Conservation (phyloP, 2,329 filamentous ascomycete species). For the Verticillium longisporum region DNA sequence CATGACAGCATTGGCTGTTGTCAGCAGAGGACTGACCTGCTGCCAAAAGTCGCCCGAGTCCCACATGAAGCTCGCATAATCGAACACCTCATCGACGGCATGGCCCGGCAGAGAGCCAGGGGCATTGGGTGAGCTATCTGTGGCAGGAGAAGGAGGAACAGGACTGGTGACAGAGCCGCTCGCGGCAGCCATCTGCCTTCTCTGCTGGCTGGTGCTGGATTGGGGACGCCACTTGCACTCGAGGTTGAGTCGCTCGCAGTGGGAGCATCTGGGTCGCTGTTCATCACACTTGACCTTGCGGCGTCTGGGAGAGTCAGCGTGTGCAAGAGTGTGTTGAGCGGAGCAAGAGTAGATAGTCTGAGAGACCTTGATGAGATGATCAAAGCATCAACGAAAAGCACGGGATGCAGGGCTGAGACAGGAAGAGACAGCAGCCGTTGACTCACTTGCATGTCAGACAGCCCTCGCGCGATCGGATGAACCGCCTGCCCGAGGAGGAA, state of each 20-base stretch:
- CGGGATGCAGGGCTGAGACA: not conserved
- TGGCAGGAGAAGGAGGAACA: slow-evolving; percentile 15
- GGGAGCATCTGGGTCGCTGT: slow-evolving; percentile 42
- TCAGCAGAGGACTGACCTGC: slow-evolving; percentile 14
- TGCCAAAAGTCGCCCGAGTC: slow-evolving; percentile 27
- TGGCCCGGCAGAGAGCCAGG: slow-evolving; percentile 19
- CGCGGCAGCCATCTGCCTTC: slow-evolving; percentile 15
- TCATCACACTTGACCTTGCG: slow-evolving; percentile 50
- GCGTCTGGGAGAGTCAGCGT: slow-evolving; percentile 24
- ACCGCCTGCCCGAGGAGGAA: slow-evolving; percentile 4
- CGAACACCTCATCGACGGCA: slow-evolving; percentile 33
- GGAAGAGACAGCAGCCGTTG: not conserved
- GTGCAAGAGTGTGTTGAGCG: not conserved
- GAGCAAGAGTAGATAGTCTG: not conserved
- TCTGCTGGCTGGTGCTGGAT: slow-evolving; percentile 2
- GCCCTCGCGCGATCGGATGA: slow-evolving; percentile 26
- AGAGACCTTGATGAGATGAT: not conserved
- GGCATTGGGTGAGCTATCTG: slow-evolving; percentile 18
- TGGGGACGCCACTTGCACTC: slow-evolving; percentile 42
- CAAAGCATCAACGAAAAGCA: not conserved
- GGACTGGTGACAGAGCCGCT: slow-evolving; percentile 14
- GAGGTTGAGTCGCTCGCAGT: slow-evolving; percentile 45
- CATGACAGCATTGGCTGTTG: not conserved
- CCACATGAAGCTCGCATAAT: slow-evolving; percentile 42
- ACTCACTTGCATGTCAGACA: slow-evolving; percentile 41